Conservation (phyloP, 164 flowering plant species). For the Vitis cinerea region DNA sequence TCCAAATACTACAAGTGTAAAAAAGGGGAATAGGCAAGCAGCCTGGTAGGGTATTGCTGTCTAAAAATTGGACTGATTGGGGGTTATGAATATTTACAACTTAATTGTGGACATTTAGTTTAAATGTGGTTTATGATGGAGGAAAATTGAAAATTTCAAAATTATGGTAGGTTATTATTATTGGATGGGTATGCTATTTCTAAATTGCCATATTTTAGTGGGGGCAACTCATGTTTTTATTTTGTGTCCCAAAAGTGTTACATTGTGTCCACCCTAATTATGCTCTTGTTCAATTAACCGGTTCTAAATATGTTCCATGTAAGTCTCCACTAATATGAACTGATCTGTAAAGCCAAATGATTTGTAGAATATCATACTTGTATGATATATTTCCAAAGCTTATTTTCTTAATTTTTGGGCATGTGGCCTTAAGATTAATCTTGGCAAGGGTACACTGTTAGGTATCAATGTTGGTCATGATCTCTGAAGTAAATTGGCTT, state of each 20-base stretch:
- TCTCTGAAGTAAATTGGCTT: no score
- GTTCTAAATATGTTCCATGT: not conserved
- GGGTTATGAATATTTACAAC: not conserved
- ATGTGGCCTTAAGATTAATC: no score
- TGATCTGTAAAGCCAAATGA: not conserved
- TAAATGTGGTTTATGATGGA: no score
- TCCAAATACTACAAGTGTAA: no score
- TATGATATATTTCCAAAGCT: not conserved
- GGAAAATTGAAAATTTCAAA: no score
- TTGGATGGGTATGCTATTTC: not conserved
- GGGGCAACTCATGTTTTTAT: not conserved
- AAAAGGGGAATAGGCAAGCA: not conserved
- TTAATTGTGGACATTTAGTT: not conserved
- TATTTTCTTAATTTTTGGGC: no score
- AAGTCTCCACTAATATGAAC: not conserved
- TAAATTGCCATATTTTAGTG: no score
- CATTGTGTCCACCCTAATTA: not conserved
- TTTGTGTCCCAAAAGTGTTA: not conserved
- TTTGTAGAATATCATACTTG: not conserved
- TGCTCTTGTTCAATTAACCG: not conserved
- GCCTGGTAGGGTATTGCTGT: not conserved
- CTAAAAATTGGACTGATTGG: not conserved
- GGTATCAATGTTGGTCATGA: no score
- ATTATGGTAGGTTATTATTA: not conserved
- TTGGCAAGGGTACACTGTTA: no score